Evolutionary conservation across 345 rosid genomes (phyloP), one percentile per base, ranked within the genome.

Genomic region (Anacardium occidentale): DNA sequence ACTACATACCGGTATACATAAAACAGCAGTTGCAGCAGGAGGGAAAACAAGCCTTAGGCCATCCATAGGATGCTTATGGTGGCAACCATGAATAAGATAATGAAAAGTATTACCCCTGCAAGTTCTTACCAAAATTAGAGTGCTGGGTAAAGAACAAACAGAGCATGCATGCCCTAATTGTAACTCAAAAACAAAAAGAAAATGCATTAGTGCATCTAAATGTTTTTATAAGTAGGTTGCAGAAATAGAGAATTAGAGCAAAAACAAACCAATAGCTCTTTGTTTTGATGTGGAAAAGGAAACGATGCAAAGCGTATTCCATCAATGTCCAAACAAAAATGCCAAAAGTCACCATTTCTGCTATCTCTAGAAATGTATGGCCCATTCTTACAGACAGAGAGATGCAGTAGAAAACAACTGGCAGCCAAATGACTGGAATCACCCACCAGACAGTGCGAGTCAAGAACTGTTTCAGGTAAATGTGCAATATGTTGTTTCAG

Each of bases 371-470:
- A 80, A 72, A 44, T 2, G 91, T 52, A 55, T 82, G 95, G 50
- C 98, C 99, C 91, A 78, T 85, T 17, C 76, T 69, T 32, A 75
- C 74, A 24, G 99, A 93, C 78, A 82, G 74, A 56, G 87, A 83
- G 85, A 90, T 68, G 62, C 56, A 81, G 72, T 84, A 93, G 83
- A 83, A 83, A 42, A 90, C 86, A 75, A 91, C 89, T 42, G 98
- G 98, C 48, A 94, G 81, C 98, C 98, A 94, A 78, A 94, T 88
- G 24, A 75, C 74, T 68, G 99, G 99, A 79, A 96, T 84, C 7
- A 91, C 99, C 91, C 97, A 93, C 99, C 99, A 96, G 63, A 87
- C 91, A 8, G 99, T 96, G 63, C 79, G 87, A 54, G 99, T 96
- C 79, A 93, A 83, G 83, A 86, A 87, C 99, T 96, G 89, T 77